These are phyloP conservation scores for Ceratobasidium sp. DNA, from an alignment of 1,284 basidiomycete genomes.

Conservation along the genomic window DNA sequence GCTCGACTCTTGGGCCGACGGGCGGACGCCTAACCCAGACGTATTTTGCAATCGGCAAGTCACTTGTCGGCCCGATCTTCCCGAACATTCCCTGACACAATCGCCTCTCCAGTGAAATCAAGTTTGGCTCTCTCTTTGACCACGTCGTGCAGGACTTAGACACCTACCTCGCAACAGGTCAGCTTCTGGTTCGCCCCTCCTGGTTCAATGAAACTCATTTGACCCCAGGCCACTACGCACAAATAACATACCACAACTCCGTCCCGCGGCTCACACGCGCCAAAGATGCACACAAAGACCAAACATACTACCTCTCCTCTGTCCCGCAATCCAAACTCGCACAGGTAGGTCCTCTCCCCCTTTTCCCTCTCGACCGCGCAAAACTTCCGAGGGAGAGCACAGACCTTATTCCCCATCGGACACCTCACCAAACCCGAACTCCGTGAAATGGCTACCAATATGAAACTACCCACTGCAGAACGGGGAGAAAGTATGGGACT, in stretches of 20 bases:
- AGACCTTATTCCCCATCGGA: constrained; percentile 86
- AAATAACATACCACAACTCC: constrained; percentile 61
- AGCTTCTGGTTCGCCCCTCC: constrained; percentile 22
- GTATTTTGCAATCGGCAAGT: constrained; percentile 89
- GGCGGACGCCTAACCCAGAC: constrained; percentile 93
- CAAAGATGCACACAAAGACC: constrained; percentile 83
- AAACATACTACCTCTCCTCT: constrained; percentile 93
- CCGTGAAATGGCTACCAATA: constrained; percentile 78
- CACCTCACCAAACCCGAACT: constrained; percentile 77
- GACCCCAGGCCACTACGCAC: constrained; percentile 87
- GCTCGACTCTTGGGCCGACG: constrained; percentile 79
- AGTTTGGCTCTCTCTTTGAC: constrained; percentile 90
- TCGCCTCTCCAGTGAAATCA: constrained; percentile 78
- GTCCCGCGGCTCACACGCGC: constrained; percentile 77
- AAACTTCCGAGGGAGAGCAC: constrained; percentile 50
- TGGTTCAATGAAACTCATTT: not conserved
- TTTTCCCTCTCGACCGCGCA: not conserved
- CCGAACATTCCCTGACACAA: not conserved
- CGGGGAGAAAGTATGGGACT: constrained; percentile 94
- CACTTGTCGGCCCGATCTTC: not conserved
- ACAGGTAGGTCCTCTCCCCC: constrained; percentile 53
- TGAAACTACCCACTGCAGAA: constrained; percentile 80
- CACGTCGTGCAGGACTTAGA: constrained; percentile 61
- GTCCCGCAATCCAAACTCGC: constrained; percentile 74
- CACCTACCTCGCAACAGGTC: constrained; percentile 85